Evolutionary conservation across 352 stramenopile genomes (phyloP), one percentile per base, ranked within the genome.

Genomic region (Pythium rhizo-oryzae): DNA sequence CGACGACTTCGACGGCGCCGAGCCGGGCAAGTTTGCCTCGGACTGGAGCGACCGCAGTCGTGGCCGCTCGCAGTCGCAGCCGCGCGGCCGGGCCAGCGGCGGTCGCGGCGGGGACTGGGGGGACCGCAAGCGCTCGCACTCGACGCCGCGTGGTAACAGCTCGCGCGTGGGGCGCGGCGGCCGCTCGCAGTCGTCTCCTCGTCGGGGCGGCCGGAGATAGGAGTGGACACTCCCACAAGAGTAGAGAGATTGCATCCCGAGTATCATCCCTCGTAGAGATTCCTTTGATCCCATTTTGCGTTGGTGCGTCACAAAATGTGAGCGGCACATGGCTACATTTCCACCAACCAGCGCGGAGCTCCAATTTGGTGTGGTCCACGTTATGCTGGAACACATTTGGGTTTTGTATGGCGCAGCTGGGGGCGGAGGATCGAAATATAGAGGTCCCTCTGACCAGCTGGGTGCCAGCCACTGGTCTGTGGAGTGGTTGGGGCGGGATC

Each of bases 141-240:
- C 54, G 54, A 47, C 37, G 25, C 37, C 54, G 9, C 37, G 19
- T 12, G 7, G 16, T 16, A 24, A 37, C 37, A 37, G 23, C 55
- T 1, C 4, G 23, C 33, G 37, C 7, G 6, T 41, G 41, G 52
- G 47, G 23, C 59, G 33, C 46, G 46, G 49, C 46, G 30, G 30
- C 9, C 28, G 44, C 25, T 44, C 41, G 28, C 12, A 47, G 30
- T 65, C 58, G 58, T 46, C 58, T 1, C 33, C 8, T 21, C 59
- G 59, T 21, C 46, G 21, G 23, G 59, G 59, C 13, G 49, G 33
- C 24, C 51, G 59, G 50, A 59, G 49, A 58, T 59, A 66, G 24
- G 9, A 8, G n/a, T 9, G 2, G 28, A 41, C 24, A 8, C 25
- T n/a, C 24, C 8, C 25, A 37, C 16, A 15, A 23, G 39, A 46